phyloP scores from a whole-genome alignment of 78 protist species.

The Dictyostelium intermedium region DNA sequence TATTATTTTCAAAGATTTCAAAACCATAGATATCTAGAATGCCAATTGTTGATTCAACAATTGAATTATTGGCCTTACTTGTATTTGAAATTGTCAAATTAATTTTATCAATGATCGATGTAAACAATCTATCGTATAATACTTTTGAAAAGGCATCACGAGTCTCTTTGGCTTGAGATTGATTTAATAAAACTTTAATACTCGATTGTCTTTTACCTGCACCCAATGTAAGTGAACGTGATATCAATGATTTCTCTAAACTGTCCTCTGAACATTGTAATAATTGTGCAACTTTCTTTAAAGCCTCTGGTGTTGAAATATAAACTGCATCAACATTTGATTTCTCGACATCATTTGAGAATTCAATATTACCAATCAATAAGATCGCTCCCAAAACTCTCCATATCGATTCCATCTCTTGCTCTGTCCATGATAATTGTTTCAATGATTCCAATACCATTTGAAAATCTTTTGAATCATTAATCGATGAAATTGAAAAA shows the following conservation, averaged over 20 bases:
- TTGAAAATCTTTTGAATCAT: constrained; percentile 69
- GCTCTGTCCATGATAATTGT: constrained; percentile 37
- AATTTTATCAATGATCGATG: constrained; percentile 67
- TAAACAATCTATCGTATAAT: constrained; percentile 83
- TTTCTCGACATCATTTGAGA: constrained; percentile 38
- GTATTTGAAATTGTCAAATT: not conserved
- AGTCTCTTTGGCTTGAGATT: constrained; percentile 33
- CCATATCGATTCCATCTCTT: constrained; percentile 41
- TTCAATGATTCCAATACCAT: constrained; percentile 15
- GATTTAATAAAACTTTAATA: constrained; percentile 60
- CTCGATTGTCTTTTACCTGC: constrained; percentile 52
- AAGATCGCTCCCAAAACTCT: constrained; percentile 79
- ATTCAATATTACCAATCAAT: constrained; percentile 86
- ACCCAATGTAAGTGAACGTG: constrained; percentile 69
- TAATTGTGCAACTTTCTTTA: constrained; percentile 63
- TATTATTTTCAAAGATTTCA: constrained; percentile 91
- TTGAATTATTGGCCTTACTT: not conserved
- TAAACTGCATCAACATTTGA: constrained; percentile 35
- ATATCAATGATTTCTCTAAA: constrained; percentile 62
- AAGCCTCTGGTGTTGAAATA: not conserved
- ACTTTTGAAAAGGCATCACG: constrained; percentile 90
- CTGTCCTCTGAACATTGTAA: not conserved
- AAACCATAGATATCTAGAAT: constrained; percentile 97
- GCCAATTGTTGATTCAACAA: constrained; percentile 75
- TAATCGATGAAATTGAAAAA: constrained; percentile 46